Evolutionary conservation across 345 rosid genomes (phyloP).

Genomic region (Acer saccharum): DNA sequence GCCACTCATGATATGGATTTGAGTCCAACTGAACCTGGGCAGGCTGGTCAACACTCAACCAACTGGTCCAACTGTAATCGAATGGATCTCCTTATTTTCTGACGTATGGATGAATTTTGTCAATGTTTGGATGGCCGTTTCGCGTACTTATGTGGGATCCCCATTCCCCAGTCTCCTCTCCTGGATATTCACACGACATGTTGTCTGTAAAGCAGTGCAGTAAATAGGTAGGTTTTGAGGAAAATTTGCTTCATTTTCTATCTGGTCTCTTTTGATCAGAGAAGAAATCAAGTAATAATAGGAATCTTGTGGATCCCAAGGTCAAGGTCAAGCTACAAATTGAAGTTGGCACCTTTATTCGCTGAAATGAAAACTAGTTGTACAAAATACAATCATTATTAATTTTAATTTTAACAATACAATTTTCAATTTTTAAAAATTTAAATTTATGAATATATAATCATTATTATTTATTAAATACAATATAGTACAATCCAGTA

Average conservation of each 20-base stretch:
- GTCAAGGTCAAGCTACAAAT: background rate
- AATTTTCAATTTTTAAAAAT: too few relatives aligned
- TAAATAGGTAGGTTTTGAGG: slow-evolving; percentile 7
- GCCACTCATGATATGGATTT: slow-evolving; percentile 80
- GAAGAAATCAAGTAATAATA: background rate
- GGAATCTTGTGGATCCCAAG: background rate
- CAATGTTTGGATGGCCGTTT: background rate
- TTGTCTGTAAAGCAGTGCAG: background rate
- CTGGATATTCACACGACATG: background rate
- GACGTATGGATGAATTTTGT: slow-evolving; percentile 8
- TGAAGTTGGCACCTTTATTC: background rate
- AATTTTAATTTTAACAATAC: too few relatives aligned
- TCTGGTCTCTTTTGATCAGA: background rate
- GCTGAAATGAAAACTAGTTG: background rate
- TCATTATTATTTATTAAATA: too few relatives aligned
- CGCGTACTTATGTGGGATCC: too few relatives aligned
- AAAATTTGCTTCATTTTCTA: background rate
- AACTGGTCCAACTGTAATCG: slow-evolving; percentile 59
- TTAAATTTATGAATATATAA: too few relatives aligned
- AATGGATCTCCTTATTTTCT: slow-evolving; percentile 16
- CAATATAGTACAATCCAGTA: too few relatives aligned
- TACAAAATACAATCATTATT: background rate
- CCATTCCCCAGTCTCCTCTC: background rate
- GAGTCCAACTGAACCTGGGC: slow-evolving; percentile 69
- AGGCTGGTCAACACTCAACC: slow-evolving; percentile 63